Conservation (phyloP, 2,329 filamentous ascomycete species). For the Hortaea sp. region DNA sequence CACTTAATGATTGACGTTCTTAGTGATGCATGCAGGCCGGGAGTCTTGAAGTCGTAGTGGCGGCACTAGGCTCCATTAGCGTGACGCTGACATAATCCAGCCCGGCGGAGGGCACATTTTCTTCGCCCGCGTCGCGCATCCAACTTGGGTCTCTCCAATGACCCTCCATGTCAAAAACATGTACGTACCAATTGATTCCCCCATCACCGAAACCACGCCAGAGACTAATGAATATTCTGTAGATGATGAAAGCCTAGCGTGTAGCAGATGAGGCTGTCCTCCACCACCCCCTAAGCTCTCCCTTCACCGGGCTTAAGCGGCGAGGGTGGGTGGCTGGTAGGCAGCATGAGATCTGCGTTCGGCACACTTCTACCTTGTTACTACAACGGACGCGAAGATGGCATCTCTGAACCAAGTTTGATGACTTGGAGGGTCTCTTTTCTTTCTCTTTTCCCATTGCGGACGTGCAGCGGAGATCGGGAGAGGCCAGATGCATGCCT, state of each 20-base stretch:
- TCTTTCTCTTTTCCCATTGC: neutral
- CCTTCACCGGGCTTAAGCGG: conserved; percentile 83
- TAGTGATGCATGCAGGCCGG: neutral
- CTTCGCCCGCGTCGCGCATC: neutral
- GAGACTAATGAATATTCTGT: conserved; percentile 2
- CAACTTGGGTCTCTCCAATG: conserved; percentile 47
- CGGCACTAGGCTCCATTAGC: neutral
- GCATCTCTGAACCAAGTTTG: conserved; percentile 73
- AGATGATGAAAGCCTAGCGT: conserved; percentile 99
- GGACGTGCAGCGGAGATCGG: no score
- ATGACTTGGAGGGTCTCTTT: conserved; percentile 1
- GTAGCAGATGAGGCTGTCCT: conserved; percentile 74
- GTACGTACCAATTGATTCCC: conserved; percentile 48
- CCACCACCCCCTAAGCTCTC: conserved; percentile 65
- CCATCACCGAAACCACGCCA: neutral
- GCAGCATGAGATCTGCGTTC: conserved; percentile 96
- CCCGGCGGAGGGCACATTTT: neutral
- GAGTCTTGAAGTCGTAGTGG: neutral
- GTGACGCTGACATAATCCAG: no score
- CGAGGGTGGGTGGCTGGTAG: conserved; percentile 54
- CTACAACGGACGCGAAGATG: conserved; percentile 85
- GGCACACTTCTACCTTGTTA: conserved; percentile 95
- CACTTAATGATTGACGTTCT: neutral
- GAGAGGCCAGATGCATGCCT: no score
- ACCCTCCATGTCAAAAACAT: conserved; percentile 99